Conservation (phyloP, 257 asterid species). For the Nicotiana otophora region DNA sequence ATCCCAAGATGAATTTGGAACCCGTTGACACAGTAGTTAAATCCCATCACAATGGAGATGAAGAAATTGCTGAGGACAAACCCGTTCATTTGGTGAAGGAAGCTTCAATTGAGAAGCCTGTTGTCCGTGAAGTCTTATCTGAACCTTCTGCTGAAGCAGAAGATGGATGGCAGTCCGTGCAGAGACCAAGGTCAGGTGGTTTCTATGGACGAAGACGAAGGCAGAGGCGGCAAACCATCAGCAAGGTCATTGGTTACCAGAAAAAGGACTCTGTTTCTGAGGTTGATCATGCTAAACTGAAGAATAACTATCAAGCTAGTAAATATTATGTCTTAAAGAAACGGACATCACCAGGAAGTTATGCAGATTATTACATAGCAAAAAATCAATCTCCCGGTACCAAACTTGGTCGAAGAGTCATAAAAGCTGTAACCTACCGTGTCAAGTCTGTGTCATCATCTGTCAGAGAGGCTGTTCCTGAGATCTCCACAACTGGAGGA, state of each 20-base stretch:
- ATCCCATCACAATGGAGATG: constrained; percentile 32
- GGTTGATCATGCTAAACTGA: constrained; percentile 46
- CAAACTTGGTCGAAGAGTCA: constrained; percentile 67
- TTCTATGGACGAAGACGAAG: constrained; percentile 56
- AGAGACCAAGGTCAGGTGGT: constrained; percentile 78
- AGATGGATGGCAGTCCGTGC: constrained; percentile 98
- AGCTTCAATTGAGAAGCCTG: constrained; percentile 24
- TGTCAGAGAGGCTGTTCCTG: constrained; percentile 36
- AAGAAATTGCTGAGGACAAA: constrained; percentile 28
- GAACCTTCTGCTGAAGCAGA: constrained; percentile 77
- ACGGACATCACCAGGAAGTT: constrained; percentile 61
- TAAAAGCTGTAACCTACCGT: constrained; percentile 77
- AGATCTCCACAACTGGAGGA: constrained; percentile 35
- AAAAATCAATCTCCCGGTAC: constrained; percentile 55
- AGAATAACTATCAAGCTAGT: constrained; percentile 56
- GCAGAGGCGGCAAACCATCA: constrained; percentile 63
- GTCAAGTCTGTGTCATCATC: constrained; percentile 70
- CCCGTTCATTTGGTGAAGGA: constrained; percentile 36
- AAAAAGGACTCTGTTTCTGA: constrained; percentile 66
- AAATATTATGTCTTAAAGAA: constrained; percentile 64
- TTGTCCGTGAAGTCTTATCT: constrained; percentile 35
- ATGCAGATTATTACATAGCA: constrained; percentile 74
- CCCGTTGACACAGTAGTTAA: constrained; percentile 32
- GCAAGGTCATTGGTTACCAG: constrained; percentile 57
- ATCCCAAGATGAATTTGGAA: constrained; percentile 23